Base-by-base conservation (phyloP, 768 basidiomycete genomes). In the Pleurotus cornucopiae region DNA sequence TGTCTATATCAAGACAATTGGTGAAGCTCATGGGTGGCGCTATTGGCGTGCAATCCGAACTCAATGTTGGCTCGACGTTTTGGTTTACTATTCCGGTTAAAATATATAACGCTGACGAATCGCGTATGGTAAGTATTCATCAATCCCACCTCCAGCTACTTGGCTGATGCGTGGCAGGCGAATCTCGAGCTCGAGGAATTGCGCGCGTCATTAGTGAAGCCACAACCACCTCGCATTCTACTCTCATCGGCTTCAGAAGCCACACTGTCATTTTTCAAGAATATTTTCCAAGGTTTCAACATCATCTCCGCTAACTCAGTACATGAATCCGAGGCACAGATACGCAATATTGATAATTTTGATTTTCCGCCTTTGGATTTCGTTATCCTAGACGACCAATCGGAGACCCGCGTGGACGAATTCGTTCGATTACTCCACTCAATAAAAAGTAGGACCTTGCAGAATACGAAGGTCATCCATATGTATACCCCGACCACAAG, bases 21-120 rank as follows among this genome's bases (percentile, higher is more conserved):
- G 86, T 88, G 46, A 86, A 86, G 62, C 76, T 88, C n/a, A 85
- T 89, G 80, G 83, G 84, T 16, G 88, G 88, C 18, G 81, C 78
- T 4, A 88, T 90, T 49, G 85, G 84, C 7, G 86, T 89, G 6
- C 73, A 81, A 14, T 88, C 86, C 1, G 81, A 86, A 59, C 71
- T 83, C 9, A 79, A 80, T 52, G 71, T 77, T 46, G 87, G 88
- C 2, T 87, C 86, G 2, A 77, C 73, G 59, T 90, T 90, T 64
- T 87, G 84, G 83, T 90, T 89, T 66, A 85, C 81, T 1, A 80
- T 90, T 40, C 87, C 87, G 0, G 83, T 85, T 21, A 84, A 79
- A 60, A 70, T 82, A 12, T 80, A 76, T 62, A 71, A 77, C 30
- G 76, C 80, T 1, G 76, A 76, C 21, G 85, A 87, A 58, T 80